phyloP scores from a whole-genome alignment of 1,139 yeast genomes.

The Pichia sp. region DNA sequence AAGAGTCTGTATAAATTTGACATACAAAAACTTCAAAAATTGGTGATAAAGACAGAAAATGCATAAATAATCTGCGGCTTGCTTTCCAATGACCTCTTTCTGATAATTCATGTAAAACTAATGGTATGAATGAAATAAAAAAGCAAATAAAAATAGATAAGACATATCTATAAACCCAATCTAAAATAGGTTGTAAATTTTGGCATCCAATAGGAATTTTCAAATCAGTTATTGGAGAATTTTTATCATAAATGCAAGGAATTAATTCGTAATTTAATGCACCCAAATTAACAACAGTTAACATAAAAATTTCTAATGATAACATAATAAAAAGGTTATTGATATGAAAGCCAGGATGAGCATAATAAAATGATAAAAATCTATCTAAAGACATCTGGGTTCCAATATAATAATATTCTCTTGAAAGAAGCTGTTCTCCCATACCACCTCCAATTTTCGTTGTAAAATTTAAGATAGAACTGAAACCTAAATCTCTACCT shows the following conservation, averaged over 20 bases:
- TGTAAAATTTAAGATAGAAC: slow-evolving; percentile 47
- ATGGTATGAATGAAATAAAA: slow-evolving; percentile 44
- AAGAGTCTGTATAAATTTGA: slow-evolving; percentile 43
- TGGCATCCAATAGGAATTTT: slow-evolving; percentile 41
- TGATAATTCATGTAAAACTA: slow-evolving; percentile 45
- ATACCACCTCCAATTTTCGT: slow-evolving; percentile 55
- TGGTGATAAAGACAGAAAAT: slow-evolving; percentile 46
- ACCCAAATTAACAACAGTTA: slow-evolving; percentile 43
- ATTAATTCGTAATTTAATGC: slow-evolving; percentile 41
- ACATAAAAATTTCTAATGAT: slow-evolving; percentile 34
- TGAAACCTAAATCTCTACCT: slow-evolving; percentile 51
- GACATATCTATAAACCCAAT: slow-evolving; percentile 46
- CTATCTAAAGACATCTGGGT: slow-evolving; percentile 45
- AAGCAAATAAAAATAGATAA: slow-evolving; percentile 46
- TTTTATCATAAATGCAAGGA: slow-evolving; percentile 41
- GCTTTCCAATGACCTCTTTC: slow-evolving; percentile 47
- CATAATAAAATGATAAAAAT: slow-evolving; percentile 48
- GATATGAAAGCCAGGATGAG: slow-evolving; percentile 52
- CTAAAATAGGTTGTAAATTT: slow-evolving; percentile 43
- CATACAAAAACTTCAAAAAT: slow-evolving; percentile 51
- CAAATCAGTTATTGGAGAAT: slow-evolving; percentile 44
- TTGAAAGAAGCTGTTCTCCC: slow-evolving; percentile 51
- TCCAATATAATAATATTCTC: slow-evolving; percentile 38
- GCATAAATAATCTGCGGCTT: slow-evolving; percentile 39
- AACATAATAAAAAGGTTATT: slow-evolving; percentile 42